A percentile compares a stretch with the other conserved stretches of the same genome.
Conservation (phyloP, 768 basidiomycete genomes). For the Rhodotorula kratochvilovae region DNA sequence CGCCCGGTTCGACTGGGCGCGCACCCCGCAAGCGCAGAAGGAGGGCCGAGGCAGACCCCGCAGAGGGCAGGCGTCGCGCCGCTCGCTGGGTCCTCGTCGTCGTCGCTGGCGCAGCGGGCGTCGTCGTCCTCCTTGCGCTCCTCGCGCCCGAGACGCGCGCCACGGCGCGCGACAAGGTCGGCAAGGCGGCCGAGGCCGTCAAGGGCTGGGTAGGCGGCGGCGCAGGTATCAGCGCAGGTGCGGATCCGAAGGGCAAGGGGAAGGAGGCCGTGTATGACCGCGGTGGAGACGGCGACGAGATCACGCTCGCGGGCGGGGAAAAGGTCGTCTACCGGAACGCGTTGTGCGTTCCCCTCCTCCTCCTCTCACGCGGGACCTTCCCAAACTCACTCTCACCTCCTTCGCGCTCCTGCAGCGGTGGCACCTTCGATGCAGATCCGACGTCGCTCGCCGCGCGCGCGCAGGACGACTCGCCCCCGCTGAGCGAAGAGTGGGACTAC, state of each 20-base stretch:
- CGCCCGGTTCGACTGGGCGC: background rate
- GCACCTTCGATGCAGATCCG: constrained; percentile 46
- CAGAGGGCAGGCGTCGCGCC: background rate
- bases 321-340: constrained; percentile 69
- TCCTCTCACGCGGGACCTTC: background rate
- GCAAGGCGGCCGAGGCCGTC: background rate
- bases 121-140: background rate
- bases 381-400: background rate
- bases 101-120: background rate
- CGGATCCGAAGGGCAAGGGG: background rate
- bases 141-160: background rate
- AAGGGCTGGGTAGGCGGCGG: background rate
- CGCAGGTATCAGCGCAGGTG: background rate
- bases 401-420: constrained; percentile 46
- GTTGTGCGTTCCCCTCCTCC: constrained; percentile 47
- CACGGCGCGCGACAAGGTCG: background rate
- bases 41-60: background rate
- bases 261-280: too few species aligned
- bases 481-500: constrained; percentile 43
- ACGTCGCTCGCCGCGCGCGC: constrained; percentile 44
- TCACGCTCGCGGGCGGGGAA: constrained; percentile 17
- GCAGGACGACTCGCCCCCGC: constrained; percentile 45
- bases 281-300: constrained; percentile 14
- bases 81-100: background rate
- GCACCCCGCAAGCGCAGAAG: background rate